Percentiles rank a stretch among this genome's conserved stretches.
These are phyloP conservation scores for Boletus fagicola DNA, from an alignment of 768 basidiomycete genomes.

Conservation along the genomic window DNA sequence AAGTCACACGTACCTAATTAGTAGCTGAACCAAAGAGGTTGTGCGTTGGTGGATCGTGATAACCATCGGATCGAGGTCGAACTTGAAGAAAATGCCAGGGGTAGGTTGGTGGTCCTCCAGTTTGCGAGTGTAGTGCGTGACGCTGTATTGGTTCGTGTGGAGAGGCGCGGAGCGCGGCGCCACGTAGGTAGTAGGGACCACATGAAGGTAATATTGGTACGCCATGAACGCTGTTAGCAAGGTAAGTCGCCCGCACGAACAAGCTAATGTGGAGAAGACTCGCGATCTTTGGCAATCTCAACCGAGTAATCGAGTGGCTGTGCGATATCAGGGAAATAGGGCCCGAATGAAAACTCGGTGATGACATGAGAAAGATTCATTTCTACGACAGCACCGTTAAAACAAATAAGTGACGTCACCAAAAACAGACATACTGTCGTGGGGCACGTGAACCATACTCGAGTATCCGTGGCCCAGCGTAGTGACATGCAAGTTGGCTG, in stretches of 20 bases:
- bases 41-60: slow-evolving; percentile 89
- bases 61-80: slow-evolving; percentile 88
- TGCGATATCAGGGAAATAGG: slow-evolving; percentile 91
- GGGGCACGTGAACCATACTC: slow-evolving; percentile 83
- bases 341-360: slow-evolving; percentile 95
- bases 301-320: slow-evolving; percentile 94
- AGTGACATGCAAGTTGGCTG: slow-evolving; percentile 91
- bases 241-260: neutral
- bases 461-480: slow-evolving; percentile 94
- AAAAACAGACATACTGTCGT: slow-evolving; percentile 56
- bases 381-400: slow-evolving; percentile 42
- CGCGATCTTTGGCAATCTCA: slow-evolving; percentile 69
- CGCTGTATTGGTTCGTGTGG: slow-evolving; percentile 85
- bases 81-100: slow-evolving; percentile 98
- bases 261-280: neutral
- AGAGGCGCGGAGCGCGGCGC: slow-evolving; percentile 65
- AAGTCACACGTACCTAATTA: slow-evolving; percentile 55
- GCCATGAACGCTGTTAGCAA: slow-evolving; percentile 68
- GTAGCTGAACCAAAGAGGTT: slow-evolving; percentile 72
- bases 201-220: slow-evolving; percentile 93
- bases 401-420: neutral
- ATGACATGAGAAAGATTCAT: slow-evolving; percentile 98
- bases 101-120: slow-evolving; percentile 75
- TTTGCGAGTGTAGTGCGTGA: slow-evolving; percentile 84
- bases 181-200: slow-evolving; percentile 94